Evolutionary conservation across 495 filamentous ascomycete genomes (phyloP).

Genomic region (Neurospora sp.): DNA sequence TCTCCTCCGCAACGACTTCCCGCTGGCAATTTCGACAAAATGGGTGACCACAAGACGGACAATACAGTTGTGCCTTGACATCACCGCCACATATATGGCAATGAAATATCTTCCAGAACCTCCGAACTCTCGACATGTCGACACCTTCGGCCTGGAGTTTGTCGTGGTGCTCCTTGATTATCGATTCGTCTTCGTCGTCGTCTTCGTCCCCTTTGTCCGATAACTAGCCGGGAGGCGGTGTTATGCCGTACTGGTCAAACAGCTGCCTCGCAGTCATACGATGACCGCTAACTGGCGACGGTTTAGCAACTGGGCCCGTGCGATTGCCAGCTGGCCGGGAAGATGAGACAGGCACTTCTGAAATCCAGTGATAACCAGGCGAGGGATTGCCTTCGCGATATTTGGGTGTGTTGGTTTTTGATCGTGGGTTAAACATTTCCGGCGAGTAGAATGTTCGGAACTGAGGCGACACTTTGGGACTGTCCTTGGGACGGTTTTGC

Average conservation of each 20-base stretch:
- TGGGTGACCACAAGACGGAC: conserved; percentile 28
- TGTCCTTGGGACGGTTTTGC: neutral
- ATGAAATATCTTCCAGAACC: conserved; percentile 21
- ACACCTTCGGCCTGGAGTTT: neutral
- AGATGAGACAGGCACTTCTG: neutral
- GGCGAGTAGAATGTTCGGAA: neutral
- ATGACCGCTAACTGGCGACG: neutral
- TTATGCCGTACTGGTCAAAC: conserved; percentile 25
- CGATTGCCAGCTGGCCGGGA: neutral
- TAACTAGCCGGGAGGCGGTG: conserved; percentile 29
- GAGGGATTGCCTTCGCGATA: neutral
- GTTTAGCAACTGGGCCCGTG: neutral
- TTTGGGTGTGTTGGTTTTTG: neutral
- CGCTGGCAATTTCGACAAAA: conserved; percentile 22
- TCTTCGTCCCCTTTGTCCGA: conserved; percentile 25
- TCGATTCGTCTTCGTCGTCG: conserved; percentile 17
- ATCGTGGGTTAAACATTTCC: neutral
- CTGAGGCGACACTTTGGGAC: neutral
- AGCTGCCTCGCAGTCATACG: conserved; percentile 16
- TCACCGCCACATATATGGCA: conserved; percentile 30
- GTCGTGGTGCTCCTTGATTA: conserved; percentile 10
- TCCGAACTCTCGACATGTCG: neutral
- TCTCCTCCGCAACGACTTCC: conserved; percentile 12
- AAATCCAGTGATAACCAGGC: neutral
- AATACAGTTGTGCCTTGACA: conserved; percentile 22